Percentiles rank a stretch among this genome's conserved stretches.
phyloP scores from a whole-genome alignment of 2,329 filamentous ascomycete species.

The Diaporthe capsici region DNA sequence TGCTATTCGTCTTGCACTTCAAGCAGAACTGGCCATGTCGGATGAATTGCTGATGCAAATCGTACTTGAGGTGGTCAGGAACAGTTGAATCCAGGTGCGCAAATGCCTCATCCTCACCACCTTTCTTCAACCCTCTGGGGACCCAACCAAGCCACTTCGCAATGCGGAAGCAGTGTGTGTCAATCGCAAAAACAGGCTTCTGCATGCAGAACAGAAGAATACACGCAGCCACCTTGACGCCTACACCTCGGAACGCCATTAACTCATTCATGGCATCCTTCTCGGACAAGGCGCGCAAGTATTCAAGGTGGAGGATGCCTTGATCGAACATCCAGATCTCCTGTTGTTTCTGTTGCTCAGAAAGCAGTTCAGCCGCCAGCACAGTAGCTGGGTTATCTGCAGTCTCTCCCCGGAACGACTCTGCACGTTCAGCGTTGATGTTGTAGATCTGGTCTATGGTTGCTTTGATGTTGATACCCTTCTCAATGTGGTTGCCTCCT shows the following conservation, averaged over 20 bases:
- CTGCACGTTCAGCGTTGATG: slow-evolving; percentile 68
- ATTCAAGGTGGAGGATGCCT: slow-evolving; percentile 70
- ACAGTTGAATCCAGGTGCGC: slow-evolving; percentile 67
- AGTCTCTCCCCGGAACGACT: slow-evolving; percentile 59
- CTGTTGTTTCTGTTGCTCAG: slow-evolving; percentile 64
- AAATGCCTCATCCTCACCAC: slow-evolving; percentile 62
- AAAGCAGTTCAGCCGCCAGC: slow-evolving; percentile 56
- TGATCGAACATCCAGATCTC: slow-evolving; percentile 71
- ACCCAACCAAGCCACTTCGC: slow-evolving; percentile 68
- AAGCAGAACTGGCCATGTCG: slow-evolving; percentile 65
- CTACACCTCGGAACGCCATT: slow-evolving; percentile 65
- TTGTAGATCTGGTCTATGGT: slow-evolving; percentile 81
- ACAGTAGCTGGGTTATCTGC: slow-evolving; percentile 58
- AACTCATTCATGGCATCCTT: slow-evolving; percentile 66
- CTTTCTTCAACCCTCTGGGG: slow-evolving; percentile 54
- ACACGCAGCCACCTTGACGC: slow-evolving; percentile 70
- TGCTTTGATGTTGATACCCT: slow-evolving; percentile 79
- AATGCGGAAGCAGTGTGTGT: slow-evolving; percentile 69
- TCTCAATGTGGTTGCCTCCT: slow-evolving; percentile 79
- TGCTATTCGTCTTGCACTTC: slow-evolving; percentile 65
- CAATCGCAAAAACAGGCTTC: slow-evolving; percentile 68
- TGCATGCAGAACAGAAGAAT: slow-evolving; percentile 70
- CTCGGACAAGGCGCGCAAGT: slow-evolving; percentile 60
- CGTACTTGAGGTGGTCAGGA: slow-evolving; percentile 67
- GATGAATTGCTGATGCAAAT: slow-evolving; percentile 69